Conservation (phyloP, 805 yeast genomes). For the Metschnikowia bowlesiae region DNA sequence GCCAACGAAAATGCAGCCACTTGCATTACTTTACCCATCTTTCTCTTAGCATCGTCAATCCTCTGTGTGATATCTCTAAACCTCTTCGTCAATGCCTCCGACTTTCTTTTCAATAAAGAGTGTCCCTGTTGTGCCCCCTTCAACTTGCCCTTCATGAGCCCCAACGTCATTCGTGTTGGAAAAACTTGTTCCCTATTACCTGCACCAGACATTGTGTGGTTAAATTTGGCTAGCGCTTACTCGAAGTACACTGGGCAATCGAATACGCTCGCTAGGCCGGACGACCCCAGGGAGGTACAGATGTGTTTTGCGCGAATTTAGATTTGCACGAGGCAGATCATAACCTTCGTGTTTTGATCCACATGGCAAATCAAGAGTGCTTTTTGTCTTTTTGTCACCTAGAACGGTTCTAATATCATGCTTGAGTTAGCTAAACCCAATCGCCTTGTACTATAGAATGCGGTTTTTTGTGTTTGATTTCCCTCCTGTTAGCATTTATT, state of each 20-base stretch:
- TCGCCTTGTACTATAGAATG: neutral
- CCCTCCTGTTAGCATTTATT: neutral
- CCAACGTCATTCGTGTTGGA: constrained; percentile 96
- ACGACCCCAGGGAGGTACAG: constrained; percentile 8
- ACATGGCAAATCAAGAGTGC: too few relatives aligned
- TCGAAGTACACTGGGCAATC: neutral
- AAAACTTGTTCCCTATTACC: constrained; percentile 91
- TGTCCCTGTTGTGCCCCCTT: constrained; percentile 98
- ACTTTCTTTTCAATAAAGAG: constrained; percentile 85
- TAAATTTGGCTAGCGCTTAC: neutral
- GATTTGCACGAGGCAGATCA: neutral
- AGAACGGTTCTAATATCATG: neutral
- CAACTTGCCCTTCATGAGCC: constrained; percentile 89
- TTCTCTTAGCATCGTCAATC: constrained; percentile 91
- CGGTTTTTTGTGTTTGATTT: neutral
- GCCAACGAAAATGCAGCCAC: constrained; percentile 96
- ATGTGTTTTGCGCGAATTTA: neutral
- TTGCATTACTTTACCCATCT: constrained; percentile 98
- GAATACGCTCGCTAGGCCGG: constrained; percentile 9
- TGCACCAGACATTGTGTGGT: constrained; percentile 52
- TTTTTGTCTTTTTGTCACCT: too few relatives aligned
- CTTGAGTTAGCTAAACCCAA: neutral
- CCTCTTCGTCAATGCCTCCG: constrained; percentile 94
- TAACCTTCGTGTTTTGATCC: neutral
- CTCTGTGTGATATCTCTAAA: constrained; percentile 93